Evolutionary conservation across 2,329 filamentous ascomycete species (phyloP).

Genomic region (Aspergillus quadrilineatus): DNA sequence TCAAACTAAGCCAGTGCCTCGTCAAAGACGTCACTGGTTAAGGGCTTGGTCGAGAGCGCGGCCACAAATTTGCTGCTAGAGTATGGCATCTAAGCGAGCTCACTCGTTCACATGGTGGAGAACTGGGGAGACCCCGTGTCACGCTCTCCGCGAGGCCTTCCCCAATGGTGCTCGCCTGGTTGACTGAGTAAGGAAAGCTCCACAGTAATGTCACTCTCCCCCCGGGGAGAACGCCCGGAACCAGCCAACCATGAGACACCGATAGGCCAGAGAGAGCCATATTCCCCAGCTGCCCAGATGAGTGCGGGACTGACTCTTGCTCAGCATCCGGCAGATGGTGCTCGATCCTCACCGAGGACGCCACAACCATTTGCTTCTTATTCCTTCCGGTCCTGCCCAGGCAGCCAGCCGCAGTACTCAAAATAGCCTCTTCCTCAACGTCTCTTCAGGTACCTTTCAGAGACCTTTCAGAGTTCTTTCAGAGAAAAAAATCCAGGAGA

Average conservation of each 20-base stretch:
- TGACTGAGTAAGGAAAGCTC: not conserved
- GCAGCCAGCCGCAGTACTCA: not conserved
- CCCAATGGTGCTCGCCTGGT: conserved; percentile 5
- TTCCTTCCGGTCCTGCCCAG: not conserved
- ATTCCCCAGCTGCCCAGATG: not conserved
- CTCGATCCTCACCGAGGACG: not conserved
- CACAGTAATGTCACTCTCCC: not conserved
- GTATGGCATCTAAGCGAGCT: not conserved
- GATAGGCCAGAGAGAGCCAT: not conserved
- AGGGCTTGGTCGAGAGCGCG: not conserved
- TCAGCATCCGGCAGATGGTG: not conserved
- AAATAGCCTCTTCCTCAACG: not conserved
- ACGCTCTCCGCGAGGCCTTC: not conserved
- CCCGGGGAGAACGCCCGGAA: conserved; percentile 7
- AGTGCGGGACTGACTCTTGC: not conserved
- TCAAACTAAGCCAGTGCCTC: not conserved
- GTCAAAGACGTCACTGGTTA: not conserved
- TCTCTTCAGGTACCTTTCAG: too few species aligned
- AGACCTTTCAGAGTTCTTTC: not conserved
- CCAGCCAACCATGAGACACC: not conserved
- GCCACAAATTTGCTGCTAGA: not conserved
- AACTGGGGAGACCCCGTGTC: conserved; percentile 1
- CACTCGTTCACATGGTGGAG: not conserved
- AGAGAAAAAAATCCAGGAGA: not conserved
- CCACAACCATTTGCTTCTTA: not conserved